Conservation (phyloP, 148 eudicot genomes). For the Chenopodium berlandieri region DNA sequence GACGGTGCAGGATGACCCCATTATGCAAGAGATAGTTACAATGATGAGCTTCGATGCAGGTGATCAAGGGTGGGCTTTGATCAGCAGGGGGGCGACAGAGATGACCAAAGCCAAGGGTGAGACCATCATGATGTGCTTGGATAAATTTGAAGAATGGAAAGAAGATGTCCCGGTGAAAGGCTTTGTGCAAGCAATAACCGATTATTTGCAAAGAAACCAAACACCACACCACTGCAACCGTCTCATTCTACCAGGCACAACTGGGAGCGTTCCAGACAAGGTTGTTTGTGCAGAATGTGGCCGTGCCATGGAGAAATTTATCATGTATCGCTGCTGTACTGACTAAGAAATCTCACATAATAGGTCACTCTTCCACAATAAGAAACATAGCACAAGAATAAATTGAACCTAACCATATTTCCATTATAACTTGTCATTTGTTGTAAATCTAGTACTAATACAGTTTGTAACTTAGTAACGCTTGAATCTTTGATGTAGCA, state of each 20-base stretch:
- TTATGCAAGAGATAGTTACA: conserved; percentile 61
- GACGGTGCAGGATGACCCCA: conserved; percentile 51
- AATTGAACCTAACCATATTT: neutral
- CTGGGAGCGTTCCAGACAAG: conserved; percentile 50
- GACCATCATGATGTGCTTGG: conserved; percentile 34
- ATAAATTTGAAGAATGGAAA: conserved; percentile 42
- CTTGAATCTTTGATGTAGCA: neutral
- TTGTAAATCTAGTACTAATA: neutral
- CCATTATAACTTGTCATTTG: neutral
- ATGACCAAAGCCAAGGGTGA: conserved; percentile 63
- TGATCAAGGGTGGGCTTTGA: conserved; percentile 75
- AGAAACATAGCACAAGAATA: neutral
- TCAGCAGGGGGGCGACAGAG: conserved; percentile 48
- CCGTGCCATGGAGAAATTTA: conserved; percentile 56
- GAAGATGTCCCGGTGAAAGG: conserved; percentile 26
- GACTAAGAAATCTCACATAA: conserved; percentile 23
- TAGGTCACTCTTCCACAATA: neutral
- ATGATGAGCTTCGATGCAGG: conserved; percentile 68
- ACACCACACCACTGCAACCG: conserved; percentile 68
- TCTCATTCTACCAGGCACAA: conserved; percentile 59
- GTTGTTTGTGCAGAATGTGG: conserved; percentile 76
- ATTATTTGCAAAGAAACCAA: conserved; percentile 37
- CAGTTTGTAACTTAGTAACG: neutral
- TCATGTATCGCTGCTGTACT: conserved; percentile 74
- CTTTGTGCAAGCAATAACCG: conserved; percentile 46